Conservation (phyloP, 805 yeast genomes). For the Blastobotrys parvus region DNA sequence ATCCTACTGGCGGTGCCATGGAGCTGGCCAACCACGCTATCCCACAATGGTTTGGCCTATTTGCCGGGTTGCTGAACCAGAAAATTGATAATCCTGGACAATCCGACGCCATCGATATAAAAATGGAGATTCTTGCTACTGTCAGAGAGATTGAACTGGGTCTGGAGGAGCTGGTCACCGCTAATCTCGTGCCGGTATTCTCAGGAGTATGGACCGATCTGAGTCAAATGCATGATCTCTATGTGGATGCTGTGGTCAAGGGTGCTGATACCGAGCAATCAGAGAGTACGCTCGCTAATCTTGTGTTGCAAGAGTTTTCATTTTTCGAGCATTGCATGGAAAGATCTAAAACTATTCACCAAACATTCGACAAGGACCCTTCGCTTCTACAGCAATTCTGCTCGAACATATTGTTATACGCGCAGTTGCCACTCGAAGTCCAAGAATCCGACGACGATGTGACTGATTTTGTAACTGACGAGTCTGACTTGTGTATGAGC, state of each 20-base stretch:
- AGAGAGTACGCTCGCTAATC: background rate
- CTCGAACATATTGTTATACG: background rate
- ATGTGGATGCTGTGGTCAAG: background rate
- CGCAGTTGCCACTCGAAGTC: slow-evolving; percentile 19
- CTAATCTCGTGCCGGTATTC: slow-evolving; percentile 4
- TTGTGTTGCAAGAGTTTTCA: slow-evolving; percentile 1
- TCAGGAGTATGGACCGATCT: slow-evolving; percentile 7
- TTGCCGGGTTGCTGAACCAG: slow-evolving; percentile 4
- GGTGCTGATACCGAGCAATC: slow-evolving; percentile 1
- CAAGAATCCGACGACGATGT: slow-evolving; percentile 47
- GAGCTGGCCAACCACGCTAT: slow-evolving; percentile 6
- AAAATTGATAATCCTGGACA: slow-evolving; percentile 1
- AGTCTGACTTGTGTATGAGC: slow-evolving; percentile 57
- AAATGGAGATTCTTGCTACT: slow-evolving; percentile 7
- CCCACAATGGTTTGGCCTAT: slow-evolving; percentile 9
- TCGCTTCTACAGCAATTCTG: slow-evolving; percentile 3
- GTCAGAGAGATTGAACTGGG: slow-evolving; percentile 9
- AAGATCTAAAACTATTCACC: background rate
- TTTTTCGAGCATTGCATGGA: slow-evolving; percentile 6
- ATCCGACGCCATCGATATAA: slow-evolving; percentile 4
- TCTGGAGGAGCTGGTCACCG: slow-evolving; percentile 2
- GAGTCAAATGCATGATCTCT: background rate
- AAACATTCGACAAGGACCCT: slow-evolving; percentile 2
- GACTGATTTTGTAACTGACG: slow-evolving; percentile 64
- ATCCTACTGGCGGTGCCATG: slow-evolving; percentile 3